A percentile compares a stretch with the other conserved stretches of the same genome.
phyloP scores from a whole-genome alignment of 225 moss, liverwort and hornwort species.

The Rhytidiadelphus loreus region DNA sequence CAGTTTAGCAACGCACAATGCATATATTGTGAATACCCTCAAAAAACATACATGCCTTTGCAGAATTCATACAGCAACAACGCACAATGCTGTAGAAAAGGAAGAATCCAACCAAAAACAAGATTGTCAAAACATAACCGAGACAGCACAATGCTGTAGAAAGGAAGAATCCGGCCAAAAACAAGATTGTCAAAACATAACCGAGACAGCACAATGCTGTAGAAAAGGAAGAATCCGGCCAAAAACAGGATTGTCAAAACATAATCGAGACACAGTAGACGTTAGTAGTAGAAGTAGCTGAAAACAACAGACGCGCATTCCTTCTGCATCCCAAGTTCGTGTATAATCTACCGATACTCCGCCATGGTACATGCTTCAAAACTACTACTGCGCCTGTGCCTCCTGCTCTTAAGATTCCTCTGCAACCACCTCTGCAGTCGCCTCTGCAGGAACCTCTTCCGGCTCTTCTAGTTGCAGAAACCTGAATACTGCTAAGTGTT shows the following conservation, averaged over 20 bases:
- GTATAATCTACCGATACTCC: neutral
- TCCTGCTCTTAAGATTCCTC: slow-evolving; percentile 9
- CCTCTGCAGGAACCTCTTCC: neutral
- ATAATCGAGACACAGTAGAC: neutral
- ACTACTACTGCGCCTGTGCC: neutral
- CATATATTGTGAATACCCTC: neutral
- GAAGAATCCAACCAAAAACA: neutral
- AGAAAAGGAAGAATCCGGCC: neutral
- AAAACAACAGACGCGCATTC: neutral
- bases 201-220: neutral
- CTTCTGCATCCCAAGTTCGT: neutral
- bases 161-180: neutral
- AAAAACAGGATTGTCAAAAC: neutral
- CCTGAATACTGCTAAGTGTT: slow-evolving; percentile 43
- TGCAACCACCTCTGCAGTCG: neutral
- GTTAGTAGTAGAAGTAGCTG: neutral
- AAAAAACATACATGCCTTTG: neutral
- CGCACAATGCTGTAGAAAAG: neutral
- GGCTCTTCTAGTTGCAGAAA: slow-evolving; percentile 31
- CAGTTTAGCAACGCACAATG: neutral
- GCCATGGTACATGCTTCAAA: neutral
- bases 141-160: neutral
- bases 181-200: neutral
- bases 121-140: neutral
- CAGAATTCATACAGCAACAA: neutral